Conservation (phyloP, 2,329 filamentous ascomycete genomes). For the Pseudopyrenochaeta lycopersici region DNA sequence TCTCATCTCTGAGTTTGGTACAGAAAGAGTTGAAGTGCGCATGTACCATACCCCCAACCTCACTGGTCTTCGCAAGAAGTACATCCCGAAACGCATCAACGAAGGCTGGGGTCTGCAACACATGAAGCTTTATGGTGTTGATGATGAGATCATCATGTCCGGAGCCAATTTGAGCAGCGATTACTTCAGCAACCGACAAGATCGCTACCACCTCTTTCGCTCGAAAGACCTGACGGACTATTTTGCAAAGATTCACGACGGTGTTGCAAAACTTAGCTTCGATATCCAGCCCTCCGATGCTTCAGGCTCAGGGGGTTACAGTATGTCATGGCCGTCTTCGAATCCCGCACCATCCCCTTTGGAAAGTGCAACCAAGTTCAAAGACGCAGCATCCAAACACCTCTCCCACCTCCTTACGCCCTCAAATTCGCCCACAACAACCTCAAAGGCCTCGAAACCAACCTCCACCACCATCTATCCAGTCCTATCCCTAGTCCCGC, state of each 20-base stretch:
- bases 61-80: slow-evolving; percentile 82
- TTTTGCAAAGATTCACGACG: slow-evolving; percentile 79
- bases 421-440: slow-evolving; percentile 40
- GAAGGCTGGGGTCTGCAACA: slow-evolving; percentile 98
- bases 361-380: slow-evolving; percentile 73
- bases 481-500: slow-evolving; percentile 84
- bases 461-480: slow-evolving; percentile 73
- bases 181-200: slow-evolving; percentile 96
- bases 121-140: slow-evolving; percentile 97
- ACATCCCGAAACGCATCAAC: slow-evolving; percentile 89
- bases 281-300: slow-evolving; percentile 71
- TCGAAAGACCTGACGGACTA: slow-evolving; percentile 83
- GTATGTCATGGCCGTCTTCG: slow-evolving; percentile 74
- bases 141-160: slow-evolving; percentile 94
- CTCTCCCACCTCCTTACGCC: slow-evolving; percentile 73
- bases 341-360: slow-evolving; percentile 82
- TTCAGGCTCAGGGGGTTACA: slow-evolving; percentile 59
- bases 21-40: slow-evolving; percentile 85
- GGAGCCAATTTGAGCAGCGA: slow-evolving; percentile 87
- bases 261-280: slow-evolving; percentile 83
- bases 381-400: slow-evolving; percentile 71
- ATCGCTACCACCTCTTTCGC: slow-evolving; percentile 91
- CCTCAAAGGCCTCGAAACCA: slow-evolving; percentile 38
- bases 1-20: slow-evolving; percentile 83
- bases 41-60: slow-evolving; percentile 99